phyloP scores from a whole-genome alignment of 2,329 filamentous ascomycete genomes.

The Microsporum canis region DNA sequence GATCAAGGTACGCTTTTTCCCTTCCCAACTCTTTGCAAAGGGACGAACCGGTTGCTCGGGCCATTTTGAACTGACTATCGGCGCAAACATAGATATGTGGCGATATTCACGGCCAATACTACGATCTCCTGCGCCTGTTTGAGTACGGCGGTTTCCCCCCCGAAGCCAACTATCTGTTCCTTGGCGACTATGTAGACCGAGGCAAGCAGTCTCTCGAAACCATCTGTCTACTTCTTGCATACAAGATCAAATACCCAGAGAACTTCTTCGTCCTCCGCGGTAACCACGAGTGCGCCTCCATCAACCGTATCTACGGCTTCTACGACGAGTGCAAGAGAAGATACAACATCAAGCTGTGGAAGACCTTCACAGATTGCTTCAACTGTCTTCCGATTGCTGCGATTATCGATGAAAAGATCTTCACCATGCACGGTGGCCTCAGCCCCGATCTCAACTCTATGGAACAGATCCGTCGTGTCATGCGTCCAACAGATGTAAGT shows the following conservation, averaged over 20 bases:
- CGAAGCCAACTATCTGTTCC: conserved; percentile 98
- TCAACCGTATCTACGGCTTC: conserved; percentile 99
- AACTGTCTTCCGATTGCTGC: conserved; percentile 97
- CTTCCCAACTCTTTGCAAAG: neutral
- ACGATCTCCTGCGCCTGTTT: conserved; percentile 91
- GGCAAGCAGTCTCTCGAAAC: conserved; percentile 99
- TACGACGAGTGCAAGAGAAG: conserved; percentile 99
- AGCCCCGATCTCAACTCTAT: conserved; percentile 97
- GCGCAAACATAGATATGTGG: conserved; percentile 67
- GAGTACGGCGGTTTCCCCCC: conserved; percentile 98
- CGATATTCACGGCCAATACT: conserved; percentile 98
- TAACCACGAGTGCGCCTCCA: conserved; percentile 97
- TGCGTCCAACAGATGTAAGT: conserved; percentile 97
- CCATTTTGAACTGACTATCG: neutral
- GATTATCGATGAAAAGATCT: conserved; percentile 99
- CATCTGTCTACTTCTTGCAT: conserved; percentile 88
- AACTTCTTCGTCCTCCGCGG: conserved; percentile 99
- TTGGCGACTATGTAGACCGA: conserved; percentile 96
- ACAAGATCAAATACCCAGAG: conserved; percentile 99
- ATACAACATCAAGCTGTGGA: conserved; percentile 99
- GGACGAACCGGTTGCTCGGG: too few species aligned
- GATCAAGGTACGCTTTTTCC: conserved; percentile 66
- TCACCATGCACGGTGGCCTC: conserved; percentile 97
- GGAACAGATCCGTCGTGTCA: conserved; percentile 98
- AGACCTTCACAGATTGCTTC: conserved; percentile 99